Evolutionary conservation across 2,329 filamentous ascomycete genomes (phyloP), one percentile per base, ranked within the genome.

Genomic region (Lachnellula suecica): DNA sequence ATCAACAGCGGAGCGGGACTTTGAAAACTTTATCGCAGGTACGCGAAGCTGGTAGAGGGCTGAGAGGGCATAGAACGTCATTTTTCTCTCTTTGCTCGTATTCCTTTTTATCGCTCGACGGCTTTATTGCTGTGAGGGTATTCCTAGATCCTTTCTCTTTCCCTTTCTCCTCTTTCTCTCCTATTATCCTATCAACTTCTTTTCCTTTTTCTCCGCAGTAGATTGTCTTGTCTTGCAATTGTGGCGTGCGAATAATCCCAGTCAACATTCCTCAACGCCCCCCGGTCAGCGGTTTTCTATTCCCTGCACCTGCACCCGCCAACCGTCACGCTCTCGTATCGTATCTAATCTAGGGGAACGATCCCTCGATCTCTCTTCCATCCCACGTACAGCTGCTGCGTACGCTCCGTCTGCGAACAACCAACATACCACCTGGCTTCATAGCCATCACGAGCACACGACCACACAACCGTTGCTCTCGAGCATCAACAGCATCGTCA

Each of bases 281-380:
- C 17, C 25, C 13, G 2, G 19, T 25, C 41, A 19, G 19, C 44
- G 11, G 13, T 44, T n/a, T 25, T 41, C 31, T 10, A 22, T 44
- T 51, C 48, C 42, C 40, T 49, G 44, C 41, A 40, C 34, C 47
- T 29, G 47, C 53, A 34, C 25, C 45, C 38, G 38, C 45, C 45
- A 34, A 35, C 31, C 31, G 31, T 35, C 34, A 25, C 11, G 5
- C 15, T 19, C 23, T 44, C 24, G 24, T 25, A 29, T 47, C 47
- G 53, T 53, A 58, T 60, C 59, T 56, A 59, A 60, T 59, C 58
- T 49, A 58, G 44, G 51, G 54, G 50, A 35, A 35, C 31, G 5
- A 13, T 35, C 31, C 31, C 2, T 35, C 31, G 17, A 35, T 15
- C 3, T 48, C 42, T 35, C 31, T 35, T 17, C 31, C 5, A 15